A percentile compares a stretch with the other conserved stretches of the same genome.
These are phyloP conservation scores for Venustampulla echinocandica DNA, from an alignment of 495 filamentous ascomycete species.

Conservation along the genomic window DNA sequence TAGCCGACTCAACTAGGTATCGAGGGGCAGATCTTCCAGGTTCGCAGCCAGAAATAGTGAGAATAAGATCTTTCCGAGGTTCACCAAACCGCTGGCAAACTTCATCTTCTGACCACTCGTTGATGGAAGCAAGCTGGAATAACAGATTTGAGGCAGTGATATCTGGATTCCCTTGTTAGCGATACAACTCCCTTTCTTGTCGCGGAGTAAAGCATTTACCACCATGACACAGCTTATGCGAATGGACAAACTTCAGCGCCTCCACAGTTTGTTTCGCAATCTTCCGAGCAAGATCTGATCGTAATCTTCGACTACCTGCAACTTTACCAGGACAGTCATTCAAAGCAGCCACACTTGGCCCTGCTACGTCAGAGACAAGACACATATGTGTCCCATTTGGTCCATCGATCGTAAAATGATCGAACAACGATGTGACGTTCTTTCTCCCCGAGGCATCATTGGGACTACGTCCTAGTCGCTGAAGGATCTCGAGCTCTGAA, in stretches of 20 bases:
- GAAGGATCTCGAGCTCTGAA: conserved; percentile 8
- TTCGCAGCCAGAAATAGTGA: not conserved
- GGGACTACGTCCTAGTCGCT: not conserved
- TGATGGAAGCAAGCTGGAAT: conserved; percentile 1
- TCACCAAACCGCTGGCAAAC: not conserved
- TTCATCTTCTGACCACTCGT: conserved; percentile 2
- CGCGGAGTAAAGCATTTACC: not conserved
- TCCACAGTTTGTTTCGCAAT: conserved; percentile 6
- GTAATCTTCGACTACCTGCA: conserved; percentile 4
- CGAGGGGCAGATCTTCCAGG: not conserved
- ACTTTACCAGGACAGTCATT: conserved; percentile 8
- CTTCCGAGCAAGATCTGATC: conserved; percentile 5
- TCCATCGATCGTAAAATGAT: conserved; percentile 31
- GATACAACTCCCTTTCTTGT: not conserved
- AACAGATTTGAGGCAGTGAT: conserved; percentile 1
- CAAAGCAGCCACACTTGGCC: conserved; percentile 11
- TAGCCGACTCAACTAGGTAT: not conserved
- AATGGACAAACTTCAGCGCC: conserved; percentile 11
- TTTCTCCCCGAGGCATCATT: not conserved
- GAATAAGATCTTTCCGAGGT: not conserved
- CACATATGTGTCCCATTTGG: conserved; percentile 33
- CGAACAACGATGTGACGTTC: conserved; percentile 11
- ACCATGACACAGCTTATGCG: not conserved
- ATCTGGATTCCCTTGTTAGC: conserved; percentile 2
- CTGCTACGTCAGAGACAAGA: conserved; percentile 22